A percentile compares a stretch with the other conserved stretches of the same genome.
phyloP scores from a whole-genome alignment of 176 grass and related monocot genomes.

The Juncus inflexus region DNA sequence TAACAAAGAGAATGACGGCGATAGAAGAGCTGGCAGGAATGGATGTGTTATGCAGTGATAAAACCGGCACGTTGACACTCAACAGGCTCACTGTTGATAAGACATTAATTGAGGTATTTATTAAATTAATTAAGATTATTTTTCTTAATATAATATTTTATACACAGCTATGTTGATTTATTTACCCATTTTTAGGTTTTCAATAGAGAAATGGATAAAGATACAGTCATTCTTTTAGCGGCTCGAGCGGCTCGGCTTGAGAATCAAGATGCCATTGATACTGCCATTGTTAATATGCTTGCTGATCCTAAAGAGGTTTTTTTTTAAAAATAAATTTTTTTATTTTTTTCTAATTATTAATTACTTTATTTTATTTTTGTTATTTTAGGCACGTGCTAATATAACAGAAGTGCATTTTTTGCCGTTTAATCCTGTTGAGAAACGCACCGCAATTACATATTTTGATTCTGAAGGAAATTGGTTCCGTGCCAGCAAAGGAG shows the following conservation, averaged over 20 bases:
- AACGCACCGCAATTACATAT: slow-evolving; percentile 83
- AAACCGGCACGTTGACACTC: slow-evolving; percentile 82
- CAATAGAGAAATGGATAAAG: slow-evolving; percentile 55
- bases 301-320: slow-evolving; percentile 73
- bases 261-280: slow-evolving; percentile 92
- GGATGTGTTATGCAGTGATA: slow-evolving; percentile 92
- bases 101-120: slow-evolving; percentile 55
- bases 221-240: slow-evolving; percentile 61
- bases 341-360: slow-evolving; percentile 3
- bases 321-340: background rate
- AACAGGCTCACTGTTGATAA: slow-evolving; percentile 80
- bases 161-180: too few relatives aligned
- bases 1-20: slow-evolving; percentile 87
- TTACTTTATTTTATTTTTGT: background rate
- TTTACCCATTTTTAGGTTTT: slow-evolving; percentile 42
- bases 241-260: slow-evolving; percentile 72
- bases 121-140: background rate
- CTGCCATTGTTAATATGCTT: slow-evolving; percentile 71
- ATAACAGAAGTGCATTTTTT: slow-evolving; percentile 79
- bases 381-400: slow-evolving; percentile 57
- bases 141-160: background rate
- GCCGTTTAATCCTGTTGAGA: slow-evolving; percentile 83
- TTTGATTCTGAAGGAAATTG: slow-evolving; percentile 52
- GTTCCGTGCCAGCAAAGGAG: slow-evolving; percentile 86
- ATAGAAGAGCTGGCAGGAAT: slow-evolving; percentile 88